Percentiles rank a stretch among this genome's conserved stretches.
These are phyloP conservation scores for Drechslerella dactyloides DNA, from an alignment of 2,329 filamentous ascomycete species.

Conservation along the genomic window DNA sequence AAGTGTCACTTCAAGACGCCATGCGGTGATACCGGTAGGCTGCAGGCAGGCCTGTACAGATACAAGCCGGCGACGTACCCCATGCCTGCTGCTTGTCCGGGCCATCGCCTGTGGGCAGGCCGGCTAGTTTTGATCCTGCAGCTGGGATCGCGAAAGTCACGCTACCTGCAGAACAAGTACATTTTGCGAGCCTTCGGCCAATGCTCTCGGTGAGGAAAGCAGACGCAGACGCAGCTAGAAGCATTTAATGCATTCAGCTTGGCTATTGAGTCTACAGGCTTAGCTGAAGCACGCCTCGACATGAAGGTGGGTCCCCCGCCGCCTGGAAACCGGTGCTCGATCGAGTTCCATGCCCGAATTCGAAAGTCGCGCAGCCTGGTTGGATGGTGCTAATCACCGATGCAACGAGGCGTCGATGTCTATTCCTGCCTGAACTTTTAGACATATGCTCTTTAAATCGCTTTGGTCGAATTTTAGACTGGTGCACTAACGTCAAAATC, in stretches of 20 bases:
- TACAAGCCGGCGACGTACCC: constrained; percentile 34
- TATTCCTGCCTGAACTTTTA: neutral
- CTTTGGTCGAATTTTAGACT: neutral
- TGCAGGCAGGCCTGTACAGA: constrained; percentile 10
- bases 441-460: neutral
- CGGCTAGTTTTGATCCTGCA: constrained; percentile 24
- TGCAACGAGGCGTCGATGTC: neutral
- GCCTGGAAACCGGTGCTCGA: neutral
- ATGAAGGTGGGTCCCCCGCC: constrained; percentile 3
- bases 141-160: constrained; percentile 37
- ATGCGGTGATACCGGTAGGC: neutral
- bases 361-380: constrained; percentile 2
- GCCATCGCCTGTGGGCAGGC: constrained; percentile 38
- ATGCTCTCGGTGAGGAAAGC: constrained; percentile 8
- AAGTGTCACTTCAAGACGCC: constrained; percentile 6
- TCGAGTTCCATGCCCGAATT: neutral
- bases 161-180: constrained; percentile 33
- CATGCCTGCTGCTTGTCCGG: constrained; percentile 17
- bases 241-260: neutral
- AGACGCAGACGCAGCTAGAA: neutral
- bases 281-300: neutral
- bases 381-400: neutral
- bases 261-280: neutral
- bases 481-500: too few species aligned
- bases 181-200: constrained; percentile 19